Base-by-base conservation (phyloP, 2,329 filamentous ascomycete genomes). In the Bretziella fagacearum region DNA sequence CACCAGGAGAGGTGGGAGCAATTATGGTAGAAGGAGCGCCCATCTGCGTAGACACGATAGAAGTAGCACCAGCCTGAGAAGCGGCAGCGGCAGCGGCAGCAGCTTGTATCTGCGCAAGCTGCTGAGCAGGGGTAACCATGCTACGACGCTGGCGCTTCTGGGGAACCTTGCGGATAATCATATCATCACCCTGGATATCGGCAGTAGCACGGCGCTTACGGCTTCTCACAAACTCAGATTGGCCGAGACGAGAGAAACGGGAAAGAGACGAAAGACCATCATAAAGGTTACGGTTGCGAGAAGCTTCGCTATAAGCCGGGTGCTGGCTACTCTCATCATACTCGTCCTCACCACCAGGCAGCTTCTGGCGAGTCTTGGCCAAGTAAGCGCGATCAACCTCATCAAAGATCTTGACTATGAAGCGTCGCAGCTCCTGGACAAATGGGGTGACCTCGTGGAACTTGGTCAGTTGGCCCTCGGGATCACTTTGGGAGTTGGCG, bases 101-200 rank as follows among this genome's bases (percentile, higher is more conserved):
- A 37, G 39, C 26, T 30, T 47, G 48, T 18, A 50, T 43, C 22
- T 50, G 48, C 13, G 49, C 49, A 22, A 51, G 29, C 33, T 48
- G 45, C 33, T 32, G 44, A 6, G 36, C 26, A n/a, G 49, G 49
- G 3, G 49, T 51, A 11, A 46, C 45, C 41, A 45, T 45, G 18
- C 40, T 45, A 17, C 49, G 46, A n/a, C 49, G 45, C 41, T 48
- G 45, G n/a, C 49, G 49, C 35, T 51, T 51, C 42, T 51, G 45
- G 5, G 49, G 49, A 8, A 48, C 37, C 30, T 51, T 51, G 15
- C 48, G 44, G 35, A 47, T 47, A 8, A 29, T 18, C 6, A 33
- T 25, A 6, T 50, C 48, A 17, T 13, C 40, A 22, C 40, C 25
- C 17, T 29, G 26, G 5, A 26, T 8, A 6, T 43, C 40, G 13